A percentile compares a stretch with the other conserved stretches of the same genome.
These are phyloP conservation scores for Didymella arachidicola DNA, from an alignment of 2,329 filamentous ascomycete genomes.

Conservation along the genomic window DNA sequence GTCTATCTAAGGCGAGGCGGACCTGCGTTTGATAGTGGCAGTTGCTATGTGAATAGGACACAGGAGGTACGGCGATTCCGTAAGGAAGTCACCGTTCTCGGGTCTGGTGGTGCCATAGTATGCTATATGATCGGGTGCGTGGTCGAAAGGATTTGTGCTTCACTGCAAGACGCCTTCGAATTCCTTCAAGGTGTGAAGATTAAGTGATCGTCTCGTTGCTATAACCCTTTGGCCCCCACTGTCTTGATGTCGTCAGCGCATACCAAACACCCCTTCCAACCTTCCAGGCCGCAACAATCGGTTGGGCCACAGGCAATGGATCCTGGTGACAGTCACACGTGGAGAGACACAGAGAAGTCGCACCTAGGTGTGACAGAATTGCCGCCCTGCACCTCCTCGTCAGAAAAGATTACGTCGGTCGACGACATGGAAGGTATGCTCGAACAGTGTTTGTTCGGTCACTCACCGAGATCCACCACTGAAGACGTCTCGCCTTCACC, in stretches of 20 bases:
- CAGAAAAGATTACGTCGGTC: neutral
- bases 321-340: slow-evolving; percentile 1
- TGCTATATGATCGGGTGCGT: slow-evolving; percentile 9
- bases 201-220: neutral
- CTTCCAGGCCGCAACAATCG: neutral
- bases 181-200: neutral
- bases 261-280: neutral
- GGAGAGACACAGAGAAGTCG: slow-evolving; percentile 4
- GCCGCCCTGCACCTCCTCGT: neutral
- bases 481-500: neutral
- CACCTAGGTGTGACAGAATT: neutral
- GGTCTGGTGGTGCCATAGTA: neutral
- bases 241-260: slow-evolving; percentile 12
- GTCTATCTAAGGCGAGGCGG: slow-evolving; percentile 6
- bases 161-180: neutral
- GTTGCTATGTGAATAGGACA: slow-evolving; percentile 8
- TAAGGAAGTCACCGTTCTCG: slow-evolving; percentile 2
- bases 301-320: slow-evolving; percentile 3
- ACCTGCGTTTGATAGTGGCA: slow-evolving; percentile 11
- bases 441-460: neutral
- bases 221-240: neutral
- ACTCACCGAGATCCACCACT: slow-evolving; percentile 7
- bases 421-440: slow-evolving; percentile 9
- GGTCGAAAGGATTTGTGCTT: neutral
- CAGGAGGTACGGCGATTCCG: slow-evolving; percentile 16